Evolutionary conservation across 208 protist genomes (phyloP), one percentile per base, ranked within the genome.

Genomic region (Wallacemonas sp.): DNA sequence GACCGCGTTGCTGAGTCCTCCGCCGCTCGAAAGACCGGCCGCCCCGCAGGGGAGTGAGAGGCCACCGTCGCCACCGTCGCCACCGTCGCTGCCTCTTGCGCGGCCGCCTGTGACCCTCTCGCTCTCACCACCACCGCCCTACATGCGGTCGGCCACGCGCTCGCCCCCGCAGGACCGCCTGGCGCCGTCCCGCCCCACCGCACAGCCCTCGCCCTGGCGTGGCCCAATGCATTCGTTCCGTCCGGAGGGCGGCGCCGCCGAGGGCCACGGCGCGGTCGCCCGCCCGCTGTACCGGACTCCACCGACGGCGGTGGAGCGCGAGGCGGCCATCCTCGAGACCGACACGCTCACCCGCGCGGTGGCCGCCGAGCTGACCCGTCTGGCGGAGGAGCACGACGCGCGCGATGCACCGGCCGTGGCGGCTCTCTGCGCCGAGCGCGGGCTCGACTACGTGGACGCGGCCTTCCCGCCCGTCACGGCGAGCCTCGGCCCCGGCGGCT

Each of bases 391-490:
- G 3, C 42, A 70, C 25, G 61, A 67, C 32, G 64, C 31, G 38
- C 41, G 25, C 16, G 42, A 44, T 57, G 52, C 70, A 20, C 28
- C 67, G 8, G 68, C 57, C 25, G 29, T 84, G 2, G 84, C 84
- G 3, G 77, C 71, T 32, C 54, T 78, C 42, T 90, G 84, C 57
- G 29, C 29, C 48, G 59, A 49, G 31, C 71, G 62, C 23, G 77
- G 75, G 5, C 48, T 90, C 25, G 71, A 81, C 63, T 90, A 90
- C 68, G 65, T 90, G 7, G 84, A 90, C 42, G 50, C 49, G 2
- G 18, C n/a, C 12, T 90, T 87, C 46, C 71, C 69, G 20, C 84
- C 84, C 23, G 61, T 90, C 14, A 78, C 76, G 25, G 66, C 65
- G 25, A 72, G 64, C n/a, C 59, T 88, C 10, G 77, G 70, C n/a